Evolutionary conservation across 441 rosid species (phyloP).

Genomic region (Bocquillonia castaneifolia): DNA sequence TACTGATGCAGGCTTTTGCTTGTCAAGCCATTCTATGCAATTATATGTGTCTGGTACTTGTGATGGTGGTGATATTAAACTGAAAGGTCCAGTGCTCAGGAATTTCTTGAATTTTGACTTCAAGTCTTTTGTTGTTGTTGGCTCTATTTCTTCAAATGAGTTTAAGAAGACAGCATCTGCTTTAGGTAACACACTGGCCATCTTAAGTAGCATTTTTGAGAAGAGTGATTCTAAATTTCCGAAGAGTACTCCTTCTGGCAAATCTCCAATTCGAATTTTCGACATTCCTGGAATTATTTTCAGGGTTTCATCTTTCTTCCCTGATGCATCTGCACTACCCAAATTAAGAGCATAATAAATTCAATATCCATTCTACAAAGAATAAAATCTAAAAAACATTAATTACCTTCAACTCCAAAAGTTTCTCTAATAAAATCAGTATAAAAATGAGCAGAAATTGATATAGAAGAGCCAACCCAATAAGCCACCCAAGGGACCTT

Average conservation of each 20-base stretch:
- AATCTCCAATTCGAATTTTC: slow-evolving; percentile 37
- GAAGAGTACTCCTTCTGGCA: slow-evolving; percentile 50
- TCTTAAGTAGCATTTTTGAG: slow-evolving; percentile 40
- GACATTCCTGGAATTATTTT: slow-evolving; percentile 57
- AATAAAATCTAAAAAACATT: neutral
- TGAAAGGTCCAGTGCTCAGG: slow-evolving; percentile 47
- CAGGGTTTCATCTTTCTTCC: slow-evolving; percentile 37
- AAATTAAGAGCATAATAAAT: too few species aligned
- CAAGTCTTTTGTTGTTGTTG: slow-evolving; percentile 32
- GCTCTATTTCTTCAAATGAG: slow-evolving; percentile 53
- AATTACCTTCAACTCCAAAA: slow-evolving; percentile 20
- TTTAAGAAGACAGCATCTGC: slow-evolving; percentile 52
- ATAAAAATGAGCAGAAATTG: slow-evolving; percentile 35
- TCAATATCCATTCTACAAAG: too few species aligned
- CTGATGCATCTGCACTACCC: slow-evolving; percentile 14
- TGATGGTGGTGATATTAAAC: slow-evolving; percentile 20
- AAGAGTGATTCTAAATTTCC: slow-evolving; percentile 42
- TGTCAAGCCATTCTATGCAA: slow-evolving; percentile 34
- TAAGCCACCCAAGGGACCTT: slow-evolving; percentile 38
- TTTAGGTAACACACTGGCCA: slow-evolving; percentile 42
- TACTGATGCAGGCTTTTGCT: slow-evolving; percentile 30
- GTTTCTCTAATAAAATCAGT: slow-evolving; percentile 27
- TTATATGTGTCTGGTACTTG: slow-evolving; percentile 8
- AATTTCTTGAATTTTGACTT: slow-evolving; percentile 35
- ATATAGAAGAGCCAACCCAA: slow-evolving; percentile 40